Evolutionary conservation across 345 rosid genomes (phyloP).

Genomic region (Litchi chinensis): DNA sequence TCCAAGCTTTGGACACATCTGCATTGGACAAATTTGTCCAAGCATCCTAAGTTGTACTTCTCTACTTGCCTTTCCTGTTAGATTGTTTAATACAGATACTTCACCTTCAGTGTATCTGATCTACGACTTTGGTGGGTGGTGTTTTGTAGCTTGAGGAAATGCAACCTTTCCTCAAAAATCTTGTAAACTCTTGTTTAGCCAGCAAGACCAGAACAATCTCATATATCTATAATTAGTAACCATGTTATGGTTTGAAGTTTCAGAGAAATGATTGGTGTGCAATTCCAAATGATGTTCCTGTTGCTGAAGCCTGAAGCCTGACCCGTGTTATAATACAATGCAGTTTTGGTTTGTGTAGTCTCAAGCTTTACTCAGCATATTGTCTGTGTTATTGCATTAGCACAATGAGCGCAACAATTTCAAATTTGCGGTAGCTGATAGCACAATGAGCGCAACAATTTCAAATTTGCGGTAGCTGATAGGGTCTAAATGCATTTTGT

Average conservation of each 20-base stretch:
- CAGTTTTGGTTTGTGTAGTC: constrained; percentile 7
- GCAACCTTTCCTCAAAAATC: background rate
- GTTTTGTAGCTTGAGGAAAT: background rate
- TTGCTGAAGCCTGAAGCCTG: background rate
- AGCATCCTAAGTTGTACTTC: constrained; percentile 14
- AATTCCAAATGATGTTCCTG: background rate
- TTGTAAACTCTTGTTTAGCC: background rate
- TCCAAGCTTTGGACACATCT: constrained; percentile 78
- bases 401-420: background rate
- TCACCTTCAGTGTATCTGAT: background rate
- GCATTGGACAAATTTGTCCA: constrained; percentile 67
- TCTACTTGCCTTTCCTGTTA: background rate
- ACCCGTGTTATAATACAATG: background rate
- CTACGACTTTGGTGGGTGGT: background rate
- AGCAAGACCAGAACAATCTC: background rate
- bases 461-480: background rate
- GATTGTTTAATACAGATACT: background rate
- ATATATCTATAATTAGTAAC: background rate
- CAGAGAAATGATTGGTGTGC: background rate
- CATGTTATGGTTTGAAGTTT: background rate
- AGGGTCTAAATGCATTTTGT: background rate
- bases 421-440: background rate
- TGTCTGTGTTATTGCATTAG: background rate
- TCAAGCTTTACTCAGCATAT: background rate
- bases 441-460: background rate